A percentile compares a stretch with the other conserved stretches of the same genome.
Evolutionary conservation across 306 rosid species (phyloP).

Genomic region (Lathyrus sativus): DNA sequence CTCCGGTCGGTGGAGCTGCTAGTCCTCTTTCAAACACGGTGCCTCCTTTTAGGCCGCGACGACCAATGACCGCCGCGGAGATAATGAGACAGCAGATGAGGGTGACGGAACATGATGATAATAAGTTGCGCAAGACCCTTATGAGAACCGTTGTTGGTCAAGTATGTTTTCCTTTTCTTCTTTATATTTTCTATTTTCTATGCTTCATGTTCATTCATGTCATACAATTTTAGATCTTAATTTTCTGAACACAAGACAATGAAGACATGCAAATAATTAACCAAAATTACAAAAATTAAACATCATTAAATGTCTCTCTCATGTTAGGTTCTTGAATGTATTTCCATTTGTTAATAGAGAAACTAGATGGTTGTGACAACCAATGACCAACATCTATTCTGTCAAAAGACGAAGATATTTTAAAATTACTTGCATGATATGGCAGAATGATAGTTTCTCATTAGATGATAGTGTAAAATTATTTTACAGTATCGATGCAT

Average conservation of each 20-base stretch:
- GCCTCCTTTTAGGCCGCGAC: constrained; percentile 55
- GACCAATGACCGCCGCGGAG: constrained; percentile 97
- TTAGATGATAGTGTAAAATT: too few relatives aligned
- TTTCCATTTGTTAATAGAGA: background rate
- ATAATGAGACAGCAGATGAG: constrained; percentile 97
- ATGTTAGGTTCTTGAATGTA: background rate
- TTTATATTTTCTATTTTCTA: background rate
- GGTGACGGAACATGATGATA: constrained; percentile 85
- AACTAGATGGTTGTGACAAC: too few relatives aligned
- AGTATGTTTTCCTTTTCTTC: constrained; percentile 44
- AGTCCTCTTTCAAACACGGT: constrained; percentile 44
- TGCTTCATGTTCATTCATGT: background rate
- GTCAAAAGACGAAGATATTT: too few relatives aligned
- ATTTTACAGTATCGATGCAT: too few relatives aligned
- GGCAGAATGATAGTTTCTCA: too few relatives aligned
- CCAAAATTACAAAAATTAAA: background rate
- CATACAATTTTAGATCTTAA: background rate
- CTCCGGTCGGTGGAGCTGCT: constrained; percentile 39
- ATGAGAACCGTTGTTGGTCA: constrained; percentile 95
- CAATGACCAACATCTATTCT: too few relatives aligned
- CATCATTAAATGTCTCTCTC: background rate
- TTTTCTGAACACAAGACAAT: background rate
- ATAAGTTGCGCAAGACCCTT: constrained; percentile 75
- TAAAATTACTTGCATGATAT: too few relatives aligned
- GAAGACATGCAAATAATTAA: background rate